A percentile compares a stretch with the other conserved stretches of the same genome.
phyloP scores from a whole-genome alignment of 257 asterid species.

The Salvia miltiorrhiza region DNA sequence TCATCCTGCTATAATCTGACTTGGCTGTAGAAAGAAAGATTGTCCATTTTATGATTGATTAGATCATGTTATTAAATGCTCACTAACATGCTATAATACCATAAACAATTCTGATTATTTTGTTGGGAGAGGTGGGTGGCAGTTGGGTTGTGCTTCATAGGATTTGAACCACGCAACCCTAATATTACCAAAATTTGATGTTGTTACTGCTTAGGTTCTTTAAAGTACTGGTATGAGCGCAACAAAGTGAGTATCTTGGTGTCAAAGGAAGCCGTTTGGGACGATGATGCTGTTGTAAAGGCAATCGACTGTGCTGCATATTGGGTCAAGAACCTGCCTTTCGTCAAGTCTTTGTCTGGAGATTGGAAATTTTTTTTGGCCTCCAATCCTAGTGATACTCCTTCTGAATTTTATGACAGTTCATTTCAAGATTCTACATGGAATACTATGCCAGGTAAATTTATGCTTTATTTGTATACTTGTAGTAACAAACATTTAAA shows the following conservation, averaged over 20 bases:
- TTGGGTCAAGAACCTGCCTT: conserved; percentile 90
- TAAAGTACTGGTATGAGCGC: conserved; percentile 87
- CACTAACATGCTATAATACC: neutral
- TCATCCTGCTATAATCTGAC: conserved; percentile 1
- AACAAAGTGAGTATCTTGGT: conserved; percentile 58
- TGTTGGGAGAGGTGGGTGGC: neutral
- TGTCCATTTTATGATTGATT: neutral
- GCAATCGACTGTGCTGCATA: conserved; percentile 82
- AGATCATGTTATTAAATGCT: neutral
- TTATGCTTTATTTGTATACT: conserved; percentile 6
- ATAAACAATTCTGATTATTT: neutral
- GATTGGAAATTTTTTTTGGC: conserved; percentile 78
- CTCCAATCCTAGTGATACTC: conserved; percentile 50
- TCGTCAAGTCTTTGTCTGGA: conserved; percentile 78
- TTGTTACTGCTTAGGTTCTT: conserved; percentile 56
- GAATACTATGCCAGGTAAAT: conserved; percentile 78
- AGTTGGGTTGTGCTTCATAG: neutral
- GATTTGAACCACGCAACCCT: neutral
- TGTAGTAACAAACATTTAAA: conserved; percentile 2
- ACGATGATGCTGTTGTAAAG: conserved; percentile 66
- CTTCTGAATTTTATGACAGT: conserved; percentile 51
- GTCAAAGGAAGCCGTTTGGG: conserved; percentile 83
- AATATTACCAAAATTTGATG: conserved; percentile 12
- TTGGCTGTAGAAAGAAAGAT: neutral
- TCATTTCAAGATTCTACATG: conserved; percentile 81